A percentile compares a stretch with the other conserved stretches of the same genome.
phyloP scores from a whole-genome alignment of 2,329 filamentous ascomycete genomes.

The Amphichorda felina region DNA sequence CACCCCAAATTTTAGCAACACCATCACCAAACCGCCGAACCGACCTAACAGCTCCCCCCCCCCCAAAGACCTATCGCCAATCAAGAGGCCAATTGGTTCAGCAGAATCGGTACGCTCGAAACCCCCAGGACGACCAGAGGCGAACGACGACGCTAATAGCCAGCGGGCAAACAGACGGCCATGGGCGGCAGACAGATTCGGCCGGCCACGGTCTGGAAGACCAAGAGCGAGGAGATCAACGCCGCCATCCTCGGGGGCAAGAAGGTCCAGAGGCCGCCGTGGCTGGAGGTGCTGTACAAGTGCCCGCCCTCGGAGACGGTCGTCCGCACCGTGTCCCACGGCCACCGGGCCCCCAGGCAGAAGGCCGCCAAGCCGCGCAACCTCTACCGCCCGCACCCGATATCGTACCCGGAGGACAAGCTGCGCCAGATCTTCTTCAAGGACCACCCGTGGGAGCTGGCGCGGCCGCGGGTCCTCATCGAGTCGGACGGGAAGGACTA shows the following conservation, averaged over 20 bases:
- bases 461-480: constrained; percentile 71
- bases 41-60: no score
- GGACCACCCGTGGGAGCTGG: constrained; percentile 96
- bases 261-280: constrained; percentile 25
- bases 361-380: constrained; percentile 48
- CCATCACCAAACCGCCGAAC: no score
- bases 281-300: constrained; percentile 37
- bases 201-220: constrained; percentile 34
- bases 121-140: no score
- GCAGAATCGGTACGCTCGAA: no score
- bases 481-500: constrained; percentile 79
- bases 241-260: constrained; percentile 23
- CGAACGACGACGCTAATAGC: no score
- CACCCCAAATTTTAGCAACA: constrained; percentile 16
- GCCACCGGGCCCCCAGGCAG: constrained; percentile 24
- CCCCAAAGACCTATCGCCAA: background rate
- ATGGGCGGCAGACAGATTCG: constrained; percentile 33
- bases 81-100: background rate
- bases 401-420: constrained; percentile 73
- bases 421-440: constrained; percentile 75
- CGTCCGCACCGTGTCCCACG: constrained; percentile 37
- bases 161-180: no score
- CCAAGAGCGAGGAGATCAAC: constrained; percentile 29
- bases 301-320: constrained; percentile 48
- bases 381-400: constrained; percentile 67